These are phyloP conservation scores for Coleophoma cylindrospora DNA, from an alignment of 2,329 filamentous ascomycete species.

Conservation along the genomic window DNA sequence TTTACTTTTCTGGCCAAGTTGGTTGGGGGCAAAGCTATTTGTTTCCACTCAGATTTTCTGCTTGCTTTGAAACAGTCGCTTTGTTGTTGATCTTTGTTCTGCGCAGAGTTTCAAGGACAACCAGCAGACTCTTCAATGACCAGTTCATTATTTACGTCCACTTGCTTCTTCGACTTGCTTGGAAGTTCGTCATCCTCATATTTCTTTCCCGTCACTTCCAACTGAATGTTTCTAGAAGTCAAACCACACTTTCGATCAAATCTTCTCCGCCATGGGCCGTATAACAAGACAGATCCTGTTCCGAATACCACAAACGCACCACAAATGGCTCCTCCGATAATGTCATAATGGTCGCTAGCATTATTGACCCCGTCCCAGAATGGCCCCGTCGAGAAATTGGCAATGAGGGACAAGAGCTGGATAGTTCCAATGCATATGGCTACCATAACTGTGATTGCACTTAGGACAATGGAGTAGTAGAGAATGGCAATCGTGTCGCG, in stretches of 20 bases:
- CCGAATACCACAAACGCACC: slow-evolving; percentile 79
- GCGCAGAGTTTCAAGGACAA: too few species aligned
- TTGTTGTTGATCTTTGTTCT: too few species aligned
- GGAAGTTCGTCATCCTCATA: neutral
- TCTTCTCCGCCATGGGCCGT: slow-evolving; percentile 71
- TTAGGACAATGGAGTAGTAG: slow-evolving; percentile 66
- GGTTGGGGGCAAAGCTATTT: too few species aligned
- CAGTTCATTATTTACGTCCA: too few species aligned
- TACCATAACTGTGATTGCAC: slow-evolving; percentile 28
- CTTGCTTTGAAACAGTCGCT: too few species aligned
- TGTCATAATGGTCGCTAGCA: slow-evolving; percentile 76
- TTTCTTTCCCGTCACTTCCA: neutral
- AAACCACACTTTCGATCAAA: slow-evolving; percentile 30
- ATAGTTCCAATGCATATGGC: slow-evolving; percentile 70
- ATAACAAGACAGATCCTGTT: slow-evolving; percentile 54
- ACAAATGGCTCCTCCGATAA: slow-evolving; percentile 83
- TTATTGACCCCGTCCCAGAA: slow-evolving; percentile 88
- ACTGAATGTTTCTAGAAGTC: neutral
- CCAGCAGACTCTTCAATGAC: too few species aligned
- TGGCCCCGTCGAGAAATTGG: slow-evolving; percentile 68
- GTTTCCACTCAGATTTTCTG: too few species aligned
- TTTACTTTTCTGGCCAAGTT: too few species aligned
- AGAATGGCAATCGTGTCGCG: slow-evolving; percentile 83
- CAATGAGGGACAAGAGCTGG: slow-evolving; percentile 73
- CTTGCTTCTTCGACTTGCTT: too few species aligned